Evolutionary conservation across 2,329 filamentous ascomycete genomes (phyloP).

Genomic region (Ophiostoma pallidulum): DNA sequence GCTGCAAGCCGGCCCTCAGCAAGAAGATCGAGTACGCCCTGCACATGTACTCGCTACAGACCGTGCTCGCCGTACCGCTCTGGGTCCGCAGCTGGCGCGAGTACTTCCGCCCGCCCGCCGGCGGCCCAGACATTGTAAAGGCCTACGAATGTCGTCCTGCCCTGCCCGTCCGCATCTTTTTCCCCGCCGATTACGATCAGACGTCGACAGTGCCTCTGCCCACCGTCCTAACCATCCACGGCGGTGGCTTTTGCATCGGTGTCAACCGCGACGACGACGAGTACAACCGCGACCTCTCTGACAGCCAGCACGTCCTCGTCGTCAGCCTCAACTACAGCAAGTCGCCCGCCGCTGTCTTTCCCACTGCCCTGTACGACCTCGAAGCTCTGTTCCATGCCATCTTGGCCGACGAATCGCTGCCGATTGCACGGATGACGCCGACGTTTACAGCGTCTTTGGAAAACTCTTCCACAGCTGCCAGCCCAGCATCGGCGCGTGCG

Average conservation of each 20-base stretch:
- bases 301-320: conserved; percentile 32
- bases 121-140: conserved; percentile 26
- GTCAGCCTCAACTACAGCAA: conserved; percentile 40
- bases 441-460: no score
- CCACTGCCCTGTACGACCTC: conserved; percentile 33
- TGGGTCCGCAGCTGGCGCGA: conserved; percentile 22
- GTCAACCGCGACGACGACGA: conserved; percentile 34
- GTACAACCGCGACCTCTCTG: conserved; percentile 35
- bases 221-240: conserved; percentile 40
- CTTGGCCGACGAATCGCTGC: conserved; percentile 33
- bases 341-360: conserved; percentile 35
- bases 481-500: no score
- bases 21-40: conserved; percentile 19
- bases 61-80: conserved; percentile 13
- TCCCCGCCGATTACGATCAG: conserved; percentile 27
- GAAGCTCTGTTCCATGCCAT: conserved; percentile 32
- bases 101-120: conserved; percentile 21
- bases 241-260: conserved; percentile 39
- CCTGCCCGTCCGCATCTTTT: conserved; percentile 31
- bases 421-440: conserved; percentile 23
- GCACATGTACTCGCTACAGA: conserved; percentile 21
- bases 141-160: conserved; percentile 26
- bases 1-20: conserved; percentile 15
- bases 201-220: conserved; percentile 25
- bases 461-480: no score